Evolutionary conservation across 495 filamentous ascomycete species (phyloP), one percentile per base, ranked within the genome.

Genomic region (Aspergillus conjunctus): DNA sequence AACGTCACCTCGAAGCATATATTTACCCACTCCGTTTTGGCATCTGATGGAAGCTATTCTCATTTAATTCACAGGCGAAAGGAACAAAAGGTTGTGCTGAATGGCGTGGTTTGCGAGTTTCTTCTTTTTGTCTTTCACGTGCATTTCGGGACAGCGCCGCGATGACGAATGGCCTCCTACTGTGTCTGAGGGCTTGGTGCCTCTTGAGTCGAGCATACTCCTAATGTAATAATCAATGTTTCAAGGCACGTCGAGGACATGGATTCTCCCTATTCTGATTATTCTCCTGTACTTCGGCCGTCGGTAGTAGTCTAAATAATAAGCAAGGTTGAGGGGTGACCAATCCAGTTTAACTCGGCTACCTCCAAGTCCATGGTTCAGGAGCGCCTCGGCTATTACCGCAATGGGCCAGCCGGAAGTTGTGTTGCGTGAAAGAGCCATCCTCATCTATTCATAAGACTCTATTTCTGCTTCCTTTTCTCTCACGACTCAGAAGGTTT

Each of bases 341-440:
- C 26, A 18, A 52, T 52, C 12, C 26, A 31, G 32, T 30, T n/a
- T 44, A 49, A n/a, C 58, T 60, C 58, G 58, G 58, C 58, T 49
- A 10, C 33, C 10, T 33, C 18, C 18, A 17, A 21, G 20, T 21
- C 41, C 26, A 39, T 33, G 22, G 31, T 46, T 32, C 22, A 21
- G 46, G 20, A 62, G 21, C 41, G 54, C 66, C 66, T 68, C 66
- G 66, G 66, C 58, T 57, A 63, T 68, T 66, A 62, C 66, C 66
- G 60, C 21, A 68, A 59, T 30, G 37, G 60, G 60, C 33, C 51
- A 39, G n/a, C 57, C 53, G 53, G 54, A 41, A 56, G 56, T 54
- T 34, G 39, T 50, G 7, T 30, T 34, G 61, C 60, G 46, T 55
- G 49, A 45, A 48, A 21, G n/a, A 48, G 45, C 49, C 55, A 54